Evolutionary conservation across 257 asterid genomes (phyloP), one percentile per base, ranked within the genome.

Genomic region (Orobanche coerulescens): DNA sequence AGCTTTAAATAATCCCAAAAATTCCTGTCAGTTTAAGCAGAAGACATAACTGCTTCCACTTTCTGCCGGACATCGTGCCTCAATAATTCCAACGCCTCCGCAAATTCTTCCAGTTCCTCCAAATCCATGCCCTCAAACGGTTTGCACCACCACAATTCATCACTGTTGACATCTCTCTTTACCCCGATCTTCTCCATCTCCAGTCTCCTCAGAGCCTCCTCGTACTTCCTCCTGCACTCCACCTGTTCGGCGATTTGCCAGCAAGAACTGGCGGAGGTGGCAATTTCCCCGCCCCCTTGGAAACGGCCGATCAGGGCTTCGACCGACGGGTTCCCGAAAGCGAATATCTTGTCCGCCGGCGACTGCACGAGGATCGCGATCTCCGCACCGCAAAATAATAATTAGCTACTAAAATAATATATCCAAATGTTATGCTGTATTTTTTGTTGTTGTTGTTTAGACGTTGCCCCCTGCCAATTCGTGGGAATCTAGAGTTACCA

Each of bases 81-180:
- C 76, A 82, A 25, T 12, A 19, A 65, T 13, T 64, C 76, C 72
- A 80, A 16, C 0, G 76, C 73, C 8, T 47, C 57, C 18, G 18
- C 26, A 19, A 56, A 78, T 4, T 70, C 78, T 66, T 80, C 76
- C 61, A 83, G 75, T 55, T 78, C 80, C 12, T 78, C 76, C 55
- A 80, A 2, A 12, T 64, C 78, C 76, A 70, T 10, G 2, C 63
- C 43, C 9, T 74, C 81, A 22, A 63, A 18, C 0, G 30, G 3
- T 1, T 46, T 5, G 18, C 76, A 68, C 87, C 84, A 78, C 87
- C 85, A 80, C 16, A n/a, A 62, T 1, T 10, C 73, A 13, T 12
- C 23, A 7, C n/a, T 54, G 43, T 15, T n/a, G n/a, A n/a, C 22
- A 10, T 20, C 66, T 6, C 0, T 3, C 15, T 1, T 67, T 64